These are phyloP conservation scores for Pisolithus albus DNA, from an alignment of 768 basidiomycete genomes.

Conservation along the genomic window DNA sequence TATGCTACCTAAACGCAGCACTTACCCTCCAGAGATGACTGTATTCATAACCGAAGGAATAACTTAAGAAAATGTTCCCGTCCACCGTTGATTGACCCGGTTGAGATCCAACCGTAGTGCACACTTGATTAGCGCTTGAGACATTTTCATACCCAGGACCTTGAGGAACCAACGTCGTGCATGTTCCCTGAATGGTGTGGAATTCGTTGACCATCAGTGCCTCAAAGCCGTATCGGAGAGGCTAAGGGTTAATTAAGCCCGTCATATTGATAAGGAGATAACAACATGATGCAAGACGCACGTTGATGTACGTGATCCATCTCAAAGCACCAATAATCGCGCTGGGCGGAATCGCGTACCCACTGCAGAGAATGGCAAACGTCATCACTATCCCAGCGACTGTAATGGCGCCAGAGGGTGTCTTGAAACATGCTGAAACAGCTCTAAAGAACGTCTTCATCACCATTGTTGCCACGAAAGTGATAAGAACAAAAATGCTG, in stretches of 20 bases:
- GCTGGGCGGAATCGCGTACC: slow-evolving; percentile 27
- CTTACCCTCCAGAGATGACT: slow-evolving; percentile 33
- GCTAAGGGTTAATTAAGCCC: slow-evolving; percentile 27
- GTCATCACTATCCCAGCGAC: slow-evolving; percentile 29
- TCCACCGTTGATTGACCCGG: slow-evolving; percentile 35
- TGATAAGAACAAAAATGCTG: slow-evolving; percentile 51
- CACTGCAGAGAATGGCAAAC: slow-evolving; percentile 37
- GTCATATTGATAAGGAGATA: slow-evolving; percentile 28
- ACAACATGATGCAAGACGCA: slow-evolving; percentile 28
- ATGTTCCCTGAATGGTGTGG: slow-evolving; percentile 29
- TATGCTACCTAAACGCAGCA: slow-evolving; percentile 11
- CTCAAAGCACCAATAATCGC: slow-evolving; percentile 9
- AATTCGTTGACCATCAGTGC: slow-evolving; percentile 45
- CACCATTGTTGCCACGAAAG: slow-evolving; percentile 46
- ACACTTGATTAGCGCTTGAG: slow-evolving; percentile 34
- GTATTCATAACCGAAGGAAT: slow-evolving; percentile 24
- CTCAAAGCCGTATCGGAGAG: slow-evolving; percentile 24
- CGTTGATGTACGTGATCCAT: slow-evolving; percentile 17
- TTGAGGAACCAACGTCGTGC: slow-evolving; percentile 26
- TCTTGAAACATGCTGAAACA: slow-evolving; percentile 48
- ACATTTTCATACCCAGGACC: slow-evolving; percentile 31
- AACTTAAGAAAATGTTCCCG: slow-evolving; percentile 35
- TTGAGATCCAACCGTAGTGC: slow-evolving; percentile 35
- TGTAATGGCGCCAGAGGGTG: slow-evolving; percentile 43
- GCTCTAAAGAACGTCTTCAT: slow-evolving; percentile 75